Evolutionary conservation across 116 monocot species (phyloP).

Genomic region (Zostera marina): DNA sequence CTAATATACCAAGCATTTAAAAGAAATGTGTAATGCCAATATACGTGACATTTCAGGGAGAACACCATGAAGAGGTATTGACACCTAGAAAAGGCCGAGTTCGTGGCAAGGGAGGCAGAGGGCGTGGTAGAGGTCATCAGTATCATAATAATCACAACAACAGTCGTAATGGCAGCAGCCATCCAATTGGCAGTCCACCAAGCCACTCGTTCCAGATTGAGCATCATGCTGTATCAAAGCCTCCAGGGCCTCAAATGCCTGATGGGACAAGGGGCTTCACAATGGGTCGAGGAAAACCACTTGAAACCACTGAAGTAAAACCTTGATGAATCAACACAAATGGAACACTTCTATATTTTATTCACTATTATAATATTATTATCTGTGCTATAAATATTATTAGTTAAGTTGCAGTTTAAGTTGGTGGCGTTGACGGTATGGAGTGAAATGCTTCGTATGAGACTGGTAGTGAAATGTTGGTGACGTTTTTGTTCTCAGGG

Average conservation of each 20-base stretch:
- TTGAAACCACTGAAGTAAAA: constrained; percentile 3
- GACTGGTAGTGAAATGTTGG: no score
- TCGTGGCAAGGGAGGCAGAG: constrained; percentile 24
- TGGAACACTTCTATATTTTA: no score
- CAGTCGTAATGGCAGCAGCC: constrained; percentile 8
- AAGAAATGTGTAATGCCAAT: background rate
- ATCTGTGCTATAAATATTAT: no score
- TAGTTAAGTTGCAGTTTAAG: no score
- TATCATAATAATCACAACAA: constrained; percentile 23
- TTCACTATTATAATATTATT: no score
- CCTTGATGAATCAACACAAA: background rate
- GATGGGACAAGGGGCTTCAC: constrained; percentile 86
- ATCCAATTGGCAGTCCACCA: constrained; percentile 2
- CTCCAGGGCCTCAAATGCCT: constrained; percentile 85
- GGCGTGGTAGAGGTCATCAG: constrained; percentile 17
- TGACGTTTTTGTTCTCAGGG: no score
- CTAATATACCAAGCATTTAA: background rate
- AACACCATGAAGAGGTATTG: constrained; percentile 27
- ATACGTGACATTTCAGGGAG: constrained; percentile 22
- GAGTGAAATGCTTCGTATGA: no score
- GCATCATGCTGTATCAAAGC: constrained; percentile 17
- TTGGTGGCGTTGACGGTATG: no score
- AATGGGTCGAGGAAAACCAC: constrained; percentile 63
- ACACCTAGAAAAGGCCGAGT: constrained; percentile 29
- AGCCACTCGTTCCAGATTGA: constrained; percentile 15